Evolutionary conservation across 2,329 filamentous ascomycete genomes (phyloP), one percentile per base, ranked within the genome.

Genomic region (Aspergillus ochraceus): DNA sequence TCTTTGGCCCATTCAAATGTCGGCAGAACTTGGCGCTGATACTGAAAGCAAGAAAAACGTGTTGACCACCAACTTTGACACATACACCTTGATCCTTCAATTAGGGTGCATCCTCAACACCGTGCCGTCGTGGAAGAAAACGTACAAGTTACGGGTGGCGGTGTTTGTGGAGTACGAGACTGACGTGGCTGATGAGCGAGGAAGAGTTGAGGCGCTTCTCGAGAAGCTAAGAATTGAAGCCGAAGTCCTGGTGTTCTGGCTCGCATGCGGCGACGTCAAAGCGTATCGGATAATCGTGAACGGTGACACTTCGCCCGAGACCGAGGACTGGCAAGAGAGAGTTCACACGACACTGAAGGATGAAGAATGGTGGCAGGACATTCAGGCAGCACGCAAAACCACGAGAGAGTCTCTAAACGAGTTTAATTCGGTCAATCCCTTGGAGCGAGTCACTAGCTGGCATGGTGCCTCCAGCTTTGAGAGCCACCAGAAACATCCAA

Each of bases 1-100:
- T 69, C 78, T 96, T 4, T 96, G 92, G 92, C 92, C 92, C 0
- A 95, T 96, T 55, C 92, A 96, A 66, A 96, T 96, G 91, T 94
- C 91, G 6, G 91, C 91, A 1, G 90, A 94, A 68, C 85, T 95
- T 36, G 85, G 86, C 0, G 81, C 88, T 1, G 87, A 89, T 64
- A 83, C 83, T 1, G 85, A 86, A 70, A 87, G 83, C 63, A 84
- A 83, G 60, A 79, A 83, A 62, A 87, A 86, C 67, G 82, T 95
- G 6, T 75, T 94, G 57, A 96, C 92, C 0, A 95, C 90, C 0
- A 96, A 96, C 66, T 96, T 96, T 72, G 92, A 96, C 73, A 96
- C 92, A 0, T 96, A 92, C 83, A 86, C 91, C 0, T 80, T 96
- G n/a, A 95, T 96, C 60, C 80, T 96, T 3, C 91, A 96, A 67